These are phyloP conservation scores for Backusella circina DNA, from an alignment of 192 early-diverging fungal genomes.

Conservation along the genomic window DNA sequence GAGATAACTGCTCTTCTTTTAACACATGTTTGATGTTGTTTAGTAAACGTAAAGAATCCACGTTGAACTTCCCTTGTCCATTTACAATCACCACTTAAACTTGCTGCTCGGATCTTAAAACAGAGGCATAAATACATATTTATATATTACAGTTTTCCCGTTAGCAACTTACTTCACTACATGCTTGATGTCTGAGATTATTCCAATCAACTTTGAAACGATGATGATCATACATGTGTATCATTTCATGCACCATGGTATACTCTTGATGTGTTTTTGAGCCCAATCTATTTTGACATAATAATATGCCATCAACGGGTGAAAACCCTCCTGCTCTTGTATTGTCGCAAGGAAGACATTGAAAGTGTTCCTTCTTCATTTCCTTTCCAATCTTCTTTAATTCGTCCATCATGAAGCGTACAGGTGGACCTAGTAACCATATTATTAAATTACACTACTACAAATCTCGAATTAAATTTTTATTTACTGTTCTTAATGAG, in stretches of 20 bases:
- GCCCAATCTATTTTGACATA: constrained; percentile 83
- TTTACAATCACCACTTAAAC: constrained; percentile 74
- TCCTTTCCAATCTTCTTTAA: constrained; percentile 66
- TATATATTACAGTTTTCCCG: background rate
- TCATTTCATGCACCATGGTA: constrained; percentile 92
- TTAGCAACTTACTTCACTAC: constrained; percentile 55
- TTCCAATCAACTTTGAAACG: constrained; percentile 71
- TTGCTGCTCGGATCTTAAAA: constrained; percentile 65
- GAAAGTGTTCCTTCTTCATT: constrained; percentile 57
- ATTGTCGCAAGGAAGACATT: constrained; percentile 80
- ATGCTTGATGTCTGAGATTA: constrained; percentile 76
- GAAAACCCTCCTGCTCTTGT: constrained; percentile 87
- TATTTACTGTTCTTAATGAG: constrained; percentile 62
- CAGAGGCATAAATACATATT: background rate
- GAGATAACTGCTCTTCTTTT: constrained; percentile 84
- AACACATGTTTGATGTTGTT: constrained; percentile 85
- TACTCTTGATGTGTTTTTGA: constrained; percentile 84
- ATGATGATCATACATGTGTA: constrained; percentile 80
- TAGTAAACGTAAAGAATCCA: constrained; percentile 63
- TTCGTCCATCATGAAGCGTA: constrained; percentile 83
- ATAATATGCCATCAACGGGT: constrained; percentile 71
- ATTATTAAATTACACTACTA: background rate
- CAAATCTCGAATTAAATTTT: background rate
- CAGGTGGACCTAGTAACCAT: constrained; percentile 61
- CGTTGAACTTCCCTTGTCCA: constrained; percentile 67